These are phyloP conservation scores for Euptelea pleiosperma DNA, from an alignment of 164 flowering plant genomes.

Conservation along the genomic window DNA sequence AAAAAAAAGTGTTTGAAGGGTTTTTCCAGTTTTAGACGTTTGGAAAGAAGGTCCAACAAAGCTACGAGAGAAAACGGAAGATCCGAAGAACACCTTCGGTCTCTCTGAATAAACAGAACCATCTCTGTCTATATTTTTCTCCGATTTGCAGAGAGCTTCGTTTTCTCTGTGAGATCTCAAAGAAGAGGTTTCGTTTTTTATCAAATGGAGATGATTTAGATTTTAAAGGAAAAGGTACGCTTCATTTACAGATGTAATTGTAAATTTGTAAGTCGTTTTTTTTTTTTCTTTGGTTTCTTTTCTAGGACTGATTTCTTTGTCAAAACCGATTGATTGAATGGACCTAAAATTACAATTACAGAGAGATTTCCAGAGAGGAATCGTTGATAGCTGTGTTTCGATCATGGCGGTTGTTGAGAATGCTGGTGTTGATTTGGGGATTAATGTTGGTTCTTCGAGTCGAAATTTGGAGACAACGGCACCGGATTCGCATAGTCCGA, in stretches of 20 bases:
- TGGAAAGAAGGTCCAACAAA: constrained; percentile 11
- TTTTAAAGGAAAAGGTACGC: constrained; percentile 7
- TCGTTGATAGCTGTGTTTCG: no score
- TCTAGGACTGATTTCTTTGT: constrained; percentile 3
- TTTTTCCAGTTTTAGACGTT: no score
- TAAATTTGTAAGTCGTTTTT: not conserved
- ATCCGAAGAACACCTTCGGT: constrained; percentile 7
- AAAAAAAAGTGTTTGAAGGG: no score
- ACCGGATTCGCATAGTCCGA: constrained; percentile 12
- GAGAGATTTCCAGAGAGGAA: constrained; percentile 3
- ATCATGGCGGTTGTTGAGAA: constrained; percentile 65
- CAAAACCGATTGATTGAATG: not conserved
- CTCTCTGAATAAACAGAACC: not conserved
- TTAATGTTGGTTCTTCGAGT: constrained; percentile 26
- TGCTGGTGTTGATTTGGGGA: constrained; percentile 40
- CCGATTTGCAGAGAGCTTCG: not conserved
- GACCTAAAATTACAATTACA: not conserved
- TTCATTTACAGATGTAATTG: not conserved
- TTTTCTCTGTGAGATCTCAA: no score
- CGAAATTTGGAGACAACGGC: constrained; percentile 27
- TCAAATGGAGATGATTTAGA: constrained; percentile 13
- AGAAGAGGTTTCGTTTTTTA: not conserved
- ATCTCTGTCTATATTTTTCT: not conserved
- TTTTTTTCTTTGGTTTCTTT: not conserved
- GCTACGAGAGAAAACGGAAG: constrained; percentile 10